phyloP scores from a whole-genome alignment of 2,329 filamentous ascomycete genomes.

The Beauveria asiatica region DNA sequence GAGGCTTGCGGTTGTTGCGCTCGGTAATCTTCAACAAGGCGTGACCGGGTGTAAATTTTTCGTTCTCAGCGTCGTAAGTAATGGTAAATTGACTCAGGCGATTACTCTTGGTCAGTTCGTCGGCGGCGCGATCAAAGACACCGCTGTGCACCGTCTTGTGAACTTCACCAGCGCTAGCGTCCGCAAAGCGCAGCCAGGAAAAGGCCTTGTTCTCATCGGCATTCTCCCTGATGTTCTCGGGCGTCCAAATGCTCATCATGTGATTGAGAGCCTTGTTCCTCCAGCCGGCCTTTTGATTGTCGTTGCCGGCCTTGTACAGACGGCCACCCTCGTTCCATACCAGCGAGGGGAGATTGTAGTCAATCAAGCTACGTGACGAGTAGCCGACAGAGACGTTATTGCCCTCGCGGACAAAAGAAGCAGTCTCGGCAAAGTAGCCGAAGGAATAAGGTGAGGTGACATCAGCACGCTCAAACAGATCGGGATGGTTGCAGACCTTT shows the following conservation, averaged over 20 bases:
- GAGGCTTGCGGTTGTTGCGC: constrained; percentile 54
- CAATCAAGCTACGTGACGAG: constrained; percentile 77
- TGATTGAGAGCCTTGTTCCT: constrained; percentile 66
- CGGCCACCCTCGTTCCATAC: constrained; percentile 77
- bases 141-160: constrained; percentile 60
- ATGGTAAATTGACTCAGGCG: constrained; percentile 59
- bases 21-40: constrained; percentile 74
- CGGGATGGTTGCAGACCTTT: constrained; percentile 97
- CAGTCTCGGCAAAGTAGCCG: constrained; percentile 87
- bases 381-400: constrained; percentile 72
- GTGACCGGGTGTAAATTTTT: constrained; percentile 61
- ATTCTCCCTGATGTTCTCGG: constrained; percentile 65
- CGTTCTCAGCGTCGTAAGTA: constrained; percentile 59
- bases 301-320: constrained; percentile 61
- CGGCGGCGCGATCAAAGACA: constrained; percentile 64
- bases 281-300: constrained; percentile 73
- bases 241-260: constrained; percentile 84
- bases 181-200: constrained; percentile 83
- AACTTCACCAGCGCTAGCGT: constrained; percentile 65
- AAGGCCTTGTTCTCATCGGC: constrained; percentile 57
- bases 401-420: constrained; percentile 88
- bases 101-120: constrained; percentile 45
- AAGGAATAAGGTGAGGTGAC: constrained; percentile 78
- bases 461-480: constrained; percentile 91
- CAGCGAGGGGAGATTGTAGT: constrained; percentile 73